Base-by-base conservation (phyloP, 352 stramenopile genomes). In the Phytophthora agathidicida region DNA sequence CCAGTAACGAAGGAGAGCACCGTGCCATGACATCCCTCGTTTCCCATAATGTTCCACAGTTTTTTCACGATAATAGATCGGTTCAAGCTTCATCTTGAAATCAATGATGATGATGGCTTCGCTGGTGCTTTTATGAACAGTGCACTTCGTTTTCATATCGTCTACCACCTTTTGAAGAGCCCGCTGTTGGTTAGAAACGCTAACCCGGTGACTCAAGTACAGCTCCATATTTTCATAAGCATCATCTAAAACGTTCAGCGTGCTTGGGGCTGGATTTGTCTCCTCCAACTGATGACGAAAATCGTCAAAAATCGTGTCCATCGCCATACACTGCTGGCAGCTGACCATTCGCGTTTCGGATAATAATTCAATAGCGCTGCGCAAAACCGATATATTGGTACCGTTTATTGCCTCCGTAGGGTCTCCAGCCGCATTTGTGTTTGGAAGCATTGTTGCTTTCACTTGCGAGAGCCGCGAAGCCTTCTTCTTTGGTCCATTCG, bases 51-150 rank as follows among this genome's bases (percentile, higher is more conserved):
- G 62, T 1, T 72, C 62, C 0, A 66, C 48, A 3, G 50, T 73
- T 31, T 67, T 75, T 24, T 71, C 59, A n/a, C 64, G 55, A 50
- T 57, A 73, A 16, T 68, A 72, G 1, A 63, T 1, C 3, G 56
- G 60, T 9, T 75, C 60, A 1, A 68, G 38, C 22, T 77, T 75
- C 62, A 75, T 80, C 26, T 77, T 77, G 55, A 75, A 80, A 32
- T 77, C 67, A 1, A 74, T 38, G 3, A 71, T 37, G 0, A 75
- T 28, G 3, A 75, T 28, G 0, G 63, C 67, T 49, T 77, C 60
- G 13, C 48, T 16, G 3, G 67, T 47, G 11, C 6, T 11, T 39
- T 41, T 10, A 1, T 62, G 3, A 31, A 14, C n/a, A 20, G 8
- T 11, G 17, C 45, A 61, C 1, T 16, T 33, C n/a, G 41, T 2